These are phyloP conservation scores for Leishmania mexicana DNA, from an alignment of 208 protist species.

Conservation along the genomic window DNA sequence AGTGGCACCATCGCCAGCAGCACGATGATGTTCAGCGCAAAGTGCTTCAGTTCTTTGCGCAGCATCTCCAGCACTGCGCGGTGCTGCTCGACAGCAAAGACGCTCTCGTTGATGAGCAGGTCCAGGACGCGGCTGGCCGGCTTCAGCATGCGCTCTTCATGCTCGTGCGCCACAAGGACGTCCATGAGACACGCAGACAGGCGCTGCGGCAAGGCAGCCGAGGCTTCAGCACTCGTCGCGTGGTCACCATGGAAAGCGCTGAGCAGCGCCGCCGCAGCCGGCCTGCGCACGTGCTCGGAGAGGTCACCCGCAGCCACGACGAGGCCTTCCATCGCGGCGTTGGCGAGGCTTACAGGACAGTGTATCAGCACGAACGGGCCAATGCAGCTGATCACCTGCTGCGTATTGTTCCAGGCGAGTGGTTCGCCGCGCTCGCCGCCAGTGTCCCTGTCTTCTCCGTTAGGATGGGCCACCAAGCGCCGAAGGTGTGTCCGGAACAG, in stretches of 20 bases:
- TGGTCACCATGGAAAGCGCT: constrained; percentile 32
- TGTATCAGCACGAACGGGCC: constrained; percentile 52
- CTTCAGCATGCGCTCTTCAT: constrained; percentile 83
- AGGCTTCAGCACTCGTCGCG: not conserved
- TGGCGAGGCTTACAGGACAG: constrained; percentile 43
- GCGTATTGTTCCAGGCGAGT: constrained; percentile 41
- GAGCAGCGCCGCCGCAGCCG: constrained; percentile 67
- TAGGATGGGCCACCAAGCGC: not conserved
- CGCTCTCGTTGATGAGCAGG: constrained; percentile 56
- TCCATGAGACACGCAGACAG: constrained; percentile 60
- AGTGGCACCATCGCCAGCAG: constrained; percentile 77
- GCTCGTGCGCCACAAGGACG: constrained; percentile 49
- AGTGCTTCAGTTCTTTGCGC: constrained; percentile 73
- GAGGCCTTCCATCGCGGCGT: constrained; percentile 77
- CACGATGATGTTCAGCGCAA: constrained; percentile 69
- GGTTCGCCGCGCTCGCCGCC: not conserved
- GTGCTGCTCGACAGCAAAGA: constrained; percentile 55
- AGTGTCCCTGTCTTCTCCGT: not conserved
- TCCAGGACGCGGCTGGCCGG: constrained; percentile 73
- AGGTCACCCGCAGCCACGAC: constrained; percentile 86
- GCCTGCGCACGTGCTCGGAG: constrained; percentile 75
- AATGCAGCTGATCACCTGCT: constrained; percentile 47
- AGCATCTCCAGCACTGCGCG: constrained; percentile 59
- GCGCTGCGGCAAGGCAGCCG: constrained; percentile 21
- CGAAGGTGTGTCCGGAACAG: constrained; percentile 17